Conservation (phyloP, 106 monocot species). For the Phalaenopsis equestris region DNA sequence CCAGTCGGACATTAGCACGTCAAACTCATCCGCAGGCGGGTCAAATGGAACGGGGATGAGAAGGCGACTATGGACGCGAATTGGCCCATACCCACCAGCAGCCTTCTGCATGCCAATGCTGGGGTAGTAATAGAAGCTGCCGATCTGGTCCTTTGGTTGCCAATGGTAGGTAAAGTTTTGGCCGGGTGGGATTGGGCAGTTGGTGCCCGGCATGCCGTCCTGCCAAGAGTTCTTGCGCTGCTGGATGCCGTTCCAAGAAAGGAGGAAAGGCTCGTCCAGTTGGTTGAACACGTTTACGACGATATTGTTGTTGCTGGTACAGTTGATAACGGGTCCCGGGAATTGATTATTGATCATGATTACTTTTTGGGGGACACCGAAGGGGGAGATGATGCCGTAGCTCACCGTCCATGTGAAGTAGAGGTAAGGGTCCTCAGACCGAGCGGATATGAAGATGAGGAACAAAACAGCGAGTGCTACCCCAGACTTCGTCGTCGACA, state of each 20-base stretch:
- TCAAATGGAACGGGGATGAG: slow-evolving; percentile 87
- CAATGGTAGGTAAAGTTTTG: slow-evolving; percentile 67
- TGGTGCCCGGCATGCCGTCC: slow-evolving; percentile 71
- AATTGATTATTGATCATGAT: slow-evolving; percentile 67
- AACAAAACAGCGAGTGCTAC: neutral
- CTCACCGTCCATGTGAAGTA: slow-evolving; percentile 69
- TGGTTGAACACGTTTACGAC: slow-evolving; percentile 78
- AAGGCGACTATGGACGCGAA: slow-evolving; percentile 65
- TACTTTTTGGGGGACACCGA: slow-evolving; percentile 43
- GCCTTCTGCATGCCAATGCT: slow-evolving; percentile 75
- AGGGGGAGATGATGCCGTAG: slow-evolving; percentile 34
- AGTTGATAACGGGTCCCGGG: slow-evolving; percentile 79
- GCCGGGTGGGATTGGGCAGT: slow-evolving; percentile 69
- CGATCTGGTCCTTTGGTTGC: slow-evolving; percentile 91
- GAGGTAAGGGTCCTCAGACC: slow-evolving; percentile 53
- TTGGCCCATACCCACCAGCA: slow-evolving; percentile 61
- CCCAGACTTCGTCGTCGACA: neutral
- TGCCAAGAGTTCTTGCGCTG: slow-evolving; percentile 87
- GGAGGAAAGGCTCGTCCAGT: slow-evolving; percentile 58
- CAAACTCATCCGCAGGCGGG: slow-evolving; percentile 60
- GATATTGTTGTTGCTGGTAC: slow-evolving; percentile 79
- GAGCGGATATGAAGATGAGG: slow-evolving; percentile 10
- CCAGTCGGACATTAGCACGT: slow-evolving; percentile 76
- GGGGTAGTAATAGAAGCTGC: slow-evolving; percentile 75
- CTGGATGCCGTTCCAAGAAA: slow-evolving; percentile 67